Base-by-base conservation (phyloP, 495 filamentous ascomycete species). In the Daldinia bambusicola region DNA sequence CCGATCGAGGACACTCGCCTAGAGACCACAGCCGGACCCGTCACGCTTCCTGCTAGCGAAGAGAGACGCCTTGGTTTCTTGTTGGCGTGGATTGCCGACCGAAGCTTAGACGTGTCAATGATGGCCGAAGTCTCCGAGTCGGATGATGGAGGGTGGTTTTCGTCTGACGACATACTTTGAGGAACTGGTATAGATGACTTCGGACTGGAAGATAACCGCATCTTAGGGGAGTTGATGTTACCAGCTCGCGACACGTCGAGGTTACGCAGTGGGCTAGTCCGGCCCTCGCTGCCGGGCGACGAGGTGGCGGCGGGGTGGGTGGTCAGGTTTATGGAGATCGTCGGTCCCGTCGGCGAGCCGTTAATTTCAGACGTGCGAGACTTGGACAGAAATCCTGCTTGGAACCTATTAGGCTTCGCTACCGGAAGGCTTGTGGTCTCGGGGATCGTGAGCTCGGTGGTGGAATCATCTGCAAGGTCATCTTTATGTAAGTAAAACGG, bases 361-460 rank as follows among this genome's bases (percentile, higher is more conserved):
- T 86, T 81, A 1, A 79, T 70, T 69, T 72, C 79, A 56, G 79
- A 75, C 1, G 70, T 50, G 10, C 76, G 71, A 31, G 74, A 58
- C 82, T 97, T 97, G 18, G 91, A 89, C 58, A 98, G 82, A 78
- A 97, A 97, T 30, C 95, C 95, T 36, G 94, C 85, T 75, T 97
- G 92, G 84, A 99, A 97, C 37, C 95, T 87, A 78, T 88, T 94
- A 60, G 86, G 88, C 72, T 92, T 94, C 71, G 84, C 76, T 57
- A 80, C 71, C 26, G 69, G 71, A 1, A 85, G 67, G n/a, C 71
- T 77, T 16, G 79, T 76, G 22, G 75, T 67, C 36, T 84, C 83
- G 6, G 80, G 79, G 12, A 81, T 72, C 36, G 89, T 82, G 12
- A 87, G 76, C 10, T 87, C 88, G 7, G 88, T 87, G 55, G 88